Conservation (phyloP, 305 asterid genomes). For the Caryopteris hybrid region DNA sequence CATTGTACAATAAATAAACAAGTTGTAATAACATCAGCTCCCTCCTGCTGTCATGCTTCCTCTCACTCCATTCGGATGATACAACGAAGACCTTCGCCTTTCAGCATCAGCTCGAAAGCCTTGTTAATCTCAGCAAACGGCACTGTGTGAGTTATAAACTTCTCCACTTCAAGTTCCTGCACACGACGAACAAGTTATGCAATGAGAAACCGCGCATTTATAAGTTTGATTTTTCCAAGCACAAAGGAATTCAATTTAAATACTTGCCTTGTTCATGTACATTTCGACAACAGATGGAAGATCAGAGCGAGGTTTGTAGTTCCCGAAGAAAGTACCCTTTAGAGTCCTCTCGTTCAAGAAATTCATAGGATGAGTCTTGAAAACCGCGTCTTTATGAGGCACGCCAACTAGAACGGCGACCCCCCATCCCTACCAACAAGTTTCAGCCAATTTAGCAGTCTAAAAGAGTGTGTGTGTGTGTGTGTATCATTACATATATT, state of each 20-base stretch:
- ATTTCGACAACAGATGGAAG: conserved; percentile 46
- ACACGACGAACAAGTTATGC: not conserved
- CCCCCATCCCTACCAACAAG: conserved; percentile 48
- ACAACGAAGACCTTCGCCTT: conserved; percentile 61
- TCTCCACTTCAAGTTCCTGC: conserved; percentile 50
- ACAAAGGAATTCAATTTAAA: too few species aligned
- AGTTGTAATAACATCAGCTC: too few species aligned
- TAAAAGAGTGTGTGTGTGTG: too few species aligned
- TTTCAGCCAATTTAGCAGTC: not conserved
- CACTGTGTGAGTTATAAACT: conserved; percentile 52
- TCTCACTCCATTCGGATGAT: conserved; percentile 32
- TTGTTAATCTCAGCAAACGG: conserved; percentile 50
- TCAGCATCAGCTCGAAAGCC: conserved; percentile 59
- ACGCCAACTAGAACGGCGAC: conserved; percentile 56
- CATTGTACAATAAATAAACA: too few species aligned
- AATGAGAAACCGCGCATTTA: too few species aligned
- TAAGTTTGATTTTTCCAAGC: too few species aligned
- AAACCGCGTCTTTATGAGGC: conserved; percentile 43
- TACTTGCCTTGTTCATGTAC: conserved; percentile 50
- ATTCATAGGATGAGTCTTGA: conserved; percentile 49
- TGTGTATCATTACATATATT: too few species aligned
- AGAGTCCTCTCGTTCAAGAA: conserved; percentile 50
- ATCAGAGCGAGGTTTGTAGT: conserved; percentile 48
- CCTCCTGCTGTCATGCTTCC: too few species aligned
- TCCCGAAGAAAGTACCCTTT: conserved; percentile 60